Evolutionary conservation across 1,139 yeast species (phyloP).

Genomic region (Protomyces inouyei): DNA sequence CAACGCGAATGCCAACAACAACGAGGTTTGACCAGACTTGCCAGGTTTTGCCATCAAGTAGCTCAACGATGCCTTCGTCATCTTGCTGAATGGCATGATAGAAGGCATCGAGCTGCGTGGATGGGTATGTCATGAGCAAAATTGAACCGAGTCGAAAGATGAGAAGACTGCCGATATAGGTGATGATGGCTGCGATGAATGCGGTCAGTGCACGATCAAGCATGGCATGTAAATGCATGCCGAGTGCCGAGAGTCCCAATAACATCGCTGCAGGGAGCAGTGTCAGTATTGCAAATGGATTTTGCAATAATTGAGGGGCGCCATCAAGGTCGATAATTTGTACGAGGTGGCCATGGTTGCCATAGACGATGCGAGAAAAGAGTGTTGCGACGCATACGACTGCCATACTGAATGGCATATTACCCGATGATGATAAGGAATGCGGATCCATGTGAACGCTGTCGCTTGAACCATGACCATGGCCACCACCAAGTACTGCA

Average conservation of each 20-base stretch:
- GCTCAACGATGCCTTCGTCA: constrained; percentile 5
- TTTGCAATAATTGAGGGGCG: constrained; percentile 4
- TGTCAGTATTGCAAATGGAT: constrained; percentile 17
- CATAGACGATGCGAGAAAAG: constrained; percentile 5
- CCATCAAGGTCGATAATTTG: constrained; percentile 5
- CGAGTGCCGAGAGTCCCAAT: background rate
- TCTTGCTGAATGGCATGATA: constrained; percentile 3
- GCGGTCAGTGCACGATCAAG: constrained; percentile 6
- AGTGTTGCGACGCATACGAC: constrained; percentile 2
- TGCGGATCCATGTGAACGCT: constrained; percentile 21
- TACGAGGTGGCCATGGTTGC: constrained; percentile 8
- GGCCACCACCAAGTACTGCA: constrained; percentile 23
- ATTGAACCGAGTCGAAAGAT: constrained; percentile 19
- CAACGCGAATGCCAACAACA: constrained; percentile 11
- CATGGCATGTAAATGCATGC: constrained; percentile 2
- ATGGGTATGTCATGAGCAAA: constrained; percentile 26
- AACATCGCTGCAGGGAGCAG: constrained; percentile 7
- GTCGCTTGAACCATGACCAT: constrained; percentile 20
- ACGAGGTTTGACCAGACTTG: constrained; percentile 21
- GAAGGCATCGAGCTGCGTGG: constrained; percentile 1
- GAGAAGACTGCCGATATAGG: constrained; percentile 8
- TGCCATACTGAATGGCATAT: constrained; percentile 19
- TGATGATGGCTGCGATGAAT: constrained; percentile 1
- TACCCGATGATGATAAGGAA: background rate
- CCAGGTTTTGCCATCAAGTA: constrained; percentile 21